Evolutionary conservation across 805 yeast species (phyloP).

Genomic region (Schizosaccharomyces octosporus): DNA sequence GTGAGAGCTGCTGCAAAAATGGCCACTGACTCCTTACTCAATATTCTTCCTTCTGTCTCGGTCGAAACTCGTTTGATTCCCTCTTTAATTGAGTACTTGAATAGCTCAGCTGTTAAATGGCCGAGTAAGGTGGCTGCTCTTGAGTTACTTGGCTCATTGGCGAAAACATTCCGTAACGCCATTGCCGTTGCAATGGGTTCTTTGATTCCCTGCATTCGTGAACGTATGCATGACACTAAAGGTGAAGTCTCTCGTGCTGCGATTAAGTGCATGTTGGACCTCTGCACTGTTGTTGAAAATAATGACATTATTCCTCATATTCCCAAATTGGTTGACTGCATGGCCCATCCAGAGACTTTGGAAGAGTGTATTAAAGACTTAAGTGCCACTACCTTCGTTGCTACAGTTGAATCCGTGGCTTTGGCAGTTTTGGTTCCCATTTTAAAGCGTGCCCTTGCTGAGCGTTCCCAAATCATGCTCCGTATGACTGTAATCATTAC

Average conservation of each 20-base stretch:
- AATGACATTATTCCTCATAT: constrained; percentile 73
- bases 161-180: constrained; percentile 61
- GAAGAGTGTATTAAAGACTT: constrained; percentile 71
- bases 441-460: constrained; percentile 63
- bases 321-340: constrained; percentile 61
- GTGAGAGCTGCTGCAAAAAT: constrained; percentile 71
- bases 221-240: constrained; percentile 81
- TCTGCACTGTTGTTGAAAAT: constrained; percentile 69
- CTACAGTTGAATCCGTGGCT: constrained; percentile 95
- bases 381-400: constrained; percentile 86
- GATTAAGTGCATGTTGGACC: constrained; percentile 37
- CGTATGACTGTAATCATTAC: constrained; percentile 92
- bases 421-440: constrained; percentile 77
- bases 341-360: constrained; percentile 73
- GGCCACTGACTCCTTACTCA: constrained; percentile 45
- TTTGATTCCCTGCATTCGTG: constrained; percentile 65
- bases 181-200: constrained; percentile 58
- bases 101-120: constrained; percentile 67
- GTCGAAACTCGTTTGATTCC: constrained; percentile 46
- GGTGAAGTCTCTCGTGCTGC: constrained; percentile 86
- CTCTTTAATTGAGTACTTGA: constrained; percentile 34
- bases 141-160: constrained; percentile 32
- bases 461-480: constrained; percentile 80
- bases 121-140: constrained; percentile 58
- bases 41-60: constrained; percentile 53